These are phyloP conservation scores for slime mould (Dictyostelium discoideum) DNA, from an alignment of 78 protist species.

Conservation along the genomic window DNA sequence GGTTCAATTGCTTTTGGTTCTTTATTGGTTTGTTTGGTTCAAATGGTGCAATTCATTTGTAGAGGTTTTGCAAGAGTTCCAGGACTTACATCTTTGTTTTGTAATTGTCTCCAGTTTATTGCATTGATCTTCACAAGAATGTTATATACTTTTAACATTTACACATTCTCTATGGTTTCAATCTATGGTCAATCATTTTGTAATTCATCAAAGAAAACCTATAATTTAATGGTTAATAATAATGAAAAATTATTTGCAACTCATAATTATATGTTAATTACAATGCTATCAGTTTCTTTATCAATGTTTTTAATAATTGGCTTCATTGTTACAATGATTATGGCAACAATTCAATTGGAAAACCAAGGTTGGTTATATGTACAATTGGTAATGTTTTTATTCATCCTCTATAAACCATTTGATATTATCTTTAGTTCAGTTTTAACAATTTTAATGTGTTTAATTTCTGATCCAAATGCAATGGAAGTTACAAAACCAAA, in stretches of 20 bases:
- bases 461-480: slow-evolving; percentile 80
- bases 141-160: slow-evolving; percentile 73
- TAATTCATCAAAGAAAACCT: slow-evolving; percentile 81
- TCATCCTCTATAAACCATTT: slow-evolving; percentile 19
- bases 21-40: slow-evolving; percentile 73
- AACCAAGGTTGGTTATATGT: neutral
- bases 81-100: neutral
- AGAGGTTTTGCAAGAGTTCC: neutral
- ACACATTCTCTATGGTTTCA: slow-evolving; percentile 82
- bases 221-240: neutral
- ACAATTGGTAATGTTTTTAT: neutral
- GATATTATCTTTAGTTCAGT: slow-evolving; percentile 70
- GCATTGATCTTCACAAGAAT: slow-evolving; percentile 15
- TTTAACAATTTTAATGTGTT: slow-evolving; percentile 86
- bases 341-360: neutral
- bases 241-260: neutral
- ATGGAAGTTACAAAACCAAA: slow-evolving; percentile 51
- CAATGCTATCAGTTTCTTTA: neutral
- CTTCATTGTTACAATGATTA: neutral
- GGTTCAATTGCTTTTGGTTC: slow-evolving; percentile 90
- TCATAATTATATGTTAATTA: neutral
- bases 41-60: slow-evolving; percentile 32
- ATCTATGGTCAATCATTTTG: slow-evolving; percentile 88
- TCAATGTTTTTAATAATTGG: neutral
- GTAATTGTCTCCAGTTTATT: neutral